Conservation (phyloP, 257 asterid species). For the Lycium ferocissimum region DNA sequence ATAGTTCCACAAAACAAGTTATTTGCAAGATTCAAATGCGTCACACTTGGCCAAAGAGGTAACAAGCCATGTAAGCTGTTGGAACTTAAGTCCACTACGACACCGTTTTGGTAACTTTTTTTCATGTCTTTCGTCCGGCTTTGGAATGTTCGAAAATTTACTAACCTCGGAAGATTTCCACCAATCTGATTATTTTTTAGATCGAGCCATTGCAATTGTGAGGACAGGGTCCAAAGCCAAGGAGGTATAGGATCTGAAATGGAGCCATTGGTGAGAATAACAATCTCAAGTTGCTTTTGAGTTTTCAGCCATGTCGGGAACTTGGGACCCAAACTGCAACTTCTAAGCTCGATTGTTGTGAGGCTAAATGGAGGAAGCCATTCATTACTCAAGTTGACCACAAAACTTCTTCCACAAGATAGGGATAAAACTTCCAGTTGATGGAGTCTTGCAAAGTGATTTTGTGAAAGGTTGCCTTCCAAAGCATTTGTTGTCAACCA, state of each 20-base stretch:
- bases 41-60: constrained; percentile 10
- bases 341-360: constrained; percentile 21
- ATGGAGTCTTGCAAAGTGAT: constrained; percentile 30
- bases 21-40: constrained; percentile 14
- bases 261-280: constrained; percentile 25
- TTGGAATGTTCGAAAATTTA: neutral
- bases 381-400: constrained; percentile 26
- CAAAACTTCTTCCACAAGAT: constrained; percentile 4
- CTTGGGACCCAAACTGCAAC: constrained; percentile 38
- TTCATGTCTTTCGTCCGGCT: neutral
- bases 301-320: constrained; percentile 43
- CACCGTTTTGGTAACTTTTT: neutral
- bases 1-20: constrained; percentile 30
- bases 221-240: constrained; percentile 38
- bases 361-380: constrained; percentile 45
- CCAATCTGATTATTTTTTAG: constrained; percentile 11
- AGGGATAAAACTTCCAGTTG: constrained; percentile 35
- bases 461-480: constrained; percentile 34
- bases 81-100: neutral
- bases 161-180: neutral
- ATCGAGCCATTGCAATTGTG: neutral
- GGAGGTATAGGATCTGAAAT: constrained; percentile 36
- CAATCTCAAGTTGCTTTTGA: constrained; percentile 27
- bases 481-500: neutral
- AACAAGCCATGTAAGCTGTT: neutral